Percentiles rank a stretch among this genome's conserved stretches.
Evolutionary conservation across 106 monocot genomes (phyloP).

Genomic region (Vanilla planifolia): DNA sequence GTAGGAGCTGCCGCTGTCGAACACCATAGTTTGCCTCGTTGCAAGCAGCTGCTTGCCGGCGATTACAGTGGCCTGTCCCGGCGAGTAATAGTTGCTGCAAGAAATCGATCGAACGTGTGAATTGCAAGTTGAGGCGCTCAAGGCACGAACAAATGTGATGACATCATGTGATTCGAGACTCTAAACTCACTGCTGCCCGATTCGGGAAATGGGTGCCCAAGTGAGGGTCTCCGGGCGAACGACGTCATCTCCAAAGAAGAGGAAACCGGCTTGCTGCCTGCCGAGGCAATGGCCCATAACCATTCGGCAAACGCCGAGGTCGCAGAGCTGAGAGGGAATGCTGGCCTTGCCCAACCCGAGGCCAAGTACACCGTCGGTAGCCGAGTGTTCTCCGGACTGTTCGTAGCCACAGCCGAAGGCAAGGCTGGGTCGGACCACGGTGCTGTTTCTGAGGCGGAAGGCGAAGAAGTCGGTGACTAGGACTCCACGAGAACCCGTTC

Average conservation of each 20-base stretch:
- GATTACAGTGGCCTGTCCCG: slow-evolving; percentile 52
- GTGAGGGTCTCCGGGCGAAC: slow-evolving; percentile 45
- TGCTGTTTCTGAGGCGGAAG: slow-evolving; percentile 48
- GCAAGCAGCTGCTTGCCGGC: slow-evolving; percentile 33
- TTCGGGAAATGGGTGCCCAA: slow-evolving; percentile 57
- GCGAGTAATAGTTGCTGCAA: slow-evolving; percentile 83
- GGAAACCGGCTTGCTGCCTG: slow-evolving; percentile 51
- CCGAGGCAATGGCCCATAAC: slow-evolving; percentile 89
- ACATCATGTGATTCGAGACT: too few species aligned
- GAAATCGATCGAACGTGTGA: neutral
- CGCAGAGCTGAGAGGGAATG: slow-evolving; percentile 58
- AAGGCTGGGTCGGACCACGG: slow-evolving; percentile 38
- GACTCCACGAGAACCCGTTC: slow-evolving; percentile 67
- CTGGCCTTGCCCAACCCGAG: slow-evolving; percentile 54
- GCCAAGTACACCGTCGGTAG: slow-evolving; percentile 76
- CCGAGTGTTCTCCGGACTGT: slow-evolving; percentile 62
- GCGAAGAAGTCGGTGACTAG: slow-evolving; percentile 53
- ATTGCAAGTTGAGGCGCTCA: neutral
- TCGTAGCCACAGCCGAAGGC: slow-evolving; percentile 90
- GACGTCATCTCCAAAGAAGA: slow-evolving; percentile 76
- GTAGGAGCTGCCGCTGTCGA: slow-evolving; percentile 94
- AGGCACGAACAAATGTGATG: too few species aligned
- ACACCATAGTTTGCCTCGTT: slow-evolving; percentile 38
- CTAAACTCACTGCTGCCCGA: slow-evolving; percentile 17
- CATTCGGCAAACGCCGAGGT: slow-evolving; percentile 48